These are phyloP conservation scores for Salix purpurea DNA, from an alignment of 345 rosid species.

Conservation along the genomic window DNA sequence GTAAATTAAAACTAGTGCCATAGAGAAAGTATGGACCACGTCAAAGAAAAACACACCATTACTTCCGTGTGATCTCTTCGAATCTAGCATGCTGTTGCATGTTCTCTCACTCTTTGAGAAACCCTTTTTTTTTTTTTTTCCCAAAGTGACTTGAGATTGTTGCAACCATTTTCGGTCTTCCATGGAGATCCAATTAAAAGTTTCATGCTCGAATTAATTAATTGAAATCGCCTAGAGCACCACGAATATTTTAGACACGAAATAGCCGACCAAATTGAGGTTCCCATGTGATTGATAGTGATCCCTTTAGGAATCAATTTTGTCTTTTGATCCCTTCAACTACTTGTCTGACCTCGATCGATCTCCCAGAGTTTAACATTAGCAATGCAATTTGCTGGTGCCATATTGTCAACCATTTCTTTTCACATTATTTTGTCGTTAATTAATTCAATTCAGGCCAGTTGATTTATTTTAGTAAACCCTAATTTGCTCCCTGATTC, in stretches of 20 bases:
- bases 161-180: slow-evolving; percentile 17
- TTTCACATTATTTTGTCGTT: neutral
- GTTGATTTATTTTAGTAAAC: neutral
- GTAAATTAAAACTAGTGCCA: slow-evolving; percentile 24
- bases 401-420: slow-evolving; percentile 20
- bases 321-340: slow-evolving; percentile 15
- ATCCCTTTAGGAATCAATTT: slow-evolving; percentile 38
- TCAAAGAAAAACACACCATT: slow-evolving; percentile 11
- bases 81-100: slow-evolving; percentile 44
- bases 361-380: slow-evolving; percentile 5
- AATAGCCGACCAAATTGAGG: slow-evolving; percentile 50
- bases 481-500: neutral
- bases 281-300: slow-evolving; percentile 55
- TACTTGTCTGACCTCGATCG: slow-evolving; percentile 4
- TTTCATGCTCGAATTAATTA: slow-evolving; percentile 16
- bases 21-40: slow-evolving; percentile 37
- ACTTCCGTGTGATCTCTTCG: slow-evolving; percentile 47
- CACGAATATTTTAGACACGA: slow-evolving; percentile 27
- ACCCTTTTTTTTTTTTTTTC: slow-evolving; percentile 14
- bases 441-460: neutral
- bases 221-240: slow-evolving; percentile 28
- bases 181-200: slow-evolving; percentile 2
- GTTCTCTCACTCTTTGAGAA: slow-evolving; percentile 31
- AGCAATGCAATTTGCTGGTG: slow-evolving; percentile 9
- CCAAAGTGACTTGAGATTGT: slow-evolving; percentile 36